A percentile compares a stretch with the other conserved stretches of the same genome.
These are phyloP conservation scores for Trametes gibbosa DNA, from an alignment of 768 basidiomycete genomes.

Conservation along the genomic window DNA sequence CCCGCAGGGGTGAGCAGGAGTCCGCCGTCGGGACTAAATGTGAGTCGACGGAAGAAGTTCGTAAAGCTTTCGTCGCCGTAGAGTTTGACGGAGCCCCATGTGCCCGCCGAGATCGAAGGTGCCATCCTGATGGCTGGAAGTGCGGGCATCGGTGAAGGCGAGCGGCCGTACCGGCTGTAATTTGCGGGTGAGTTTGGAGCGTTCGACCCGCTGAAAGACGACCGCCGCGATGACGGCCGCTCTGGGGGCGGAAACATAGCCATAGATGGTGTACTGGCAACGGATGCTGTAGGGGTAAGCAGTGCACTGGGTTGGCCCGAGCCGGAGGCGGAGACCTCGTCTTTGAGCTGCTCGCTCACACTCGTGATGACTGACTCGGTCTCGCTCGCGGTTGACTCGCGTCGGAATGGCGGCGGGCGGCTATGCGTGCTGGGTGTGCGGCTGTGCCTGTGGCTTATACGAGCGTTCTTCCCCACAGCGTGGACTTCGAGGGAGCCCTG, in stretches of 20 bases:
- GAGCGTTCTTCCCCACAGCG: conserved; percentile 84
- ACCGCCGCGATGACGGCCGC: conserved; percentile 58
- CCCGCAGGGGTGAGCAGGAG: conserved; percentile 94
- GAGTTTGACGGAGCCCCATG: conserved; percentile 71
- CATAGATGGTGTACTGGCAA: conserved; percentile 62
- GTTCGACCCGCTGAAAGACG: conserved; percentile 76
- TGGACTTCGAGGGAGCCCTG: conserved; percentile 86
- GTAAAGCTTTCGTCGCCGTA: conserved; percentile 96
- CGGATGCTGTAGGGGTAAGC: conserved; percentile 66
- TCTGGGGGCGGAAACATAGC: conserved; percentile 63
- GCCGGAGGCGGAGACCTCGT: conserved; percentile 41
- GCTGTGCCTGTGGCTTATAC: conserved; percentile 67
- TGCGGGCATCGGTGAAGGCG: conserved; percentile 88
- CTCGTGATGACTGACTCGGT: conserved; percentile 57
- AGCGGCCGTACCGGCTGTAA: conserved; percentile 69
- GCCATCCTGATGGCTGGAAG: conserved; percentile 86
- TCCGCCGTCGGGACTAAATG: conserved; percentile 94
- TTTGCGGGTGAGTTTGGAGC: conserved; percentile 68
- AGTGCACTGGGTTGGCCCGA: conserved; percentile 37
- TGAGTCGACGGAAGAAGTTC: conserved; percentile 92
- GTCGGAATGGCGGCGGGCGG: conserved; percentile 59
- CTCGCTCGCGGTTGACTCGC: conserved; percentile 76
- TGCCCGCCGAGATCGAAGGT: conserved; percentile 45
- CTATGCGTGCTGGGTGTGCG: conserved; percentile 63
- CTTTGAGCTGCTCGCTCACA: conserved; percentile 52